Base-by-base conservation (phyloP, 2,329 filamentous ascomycete genomes). In the Epichloe gansuensis region DNA sequence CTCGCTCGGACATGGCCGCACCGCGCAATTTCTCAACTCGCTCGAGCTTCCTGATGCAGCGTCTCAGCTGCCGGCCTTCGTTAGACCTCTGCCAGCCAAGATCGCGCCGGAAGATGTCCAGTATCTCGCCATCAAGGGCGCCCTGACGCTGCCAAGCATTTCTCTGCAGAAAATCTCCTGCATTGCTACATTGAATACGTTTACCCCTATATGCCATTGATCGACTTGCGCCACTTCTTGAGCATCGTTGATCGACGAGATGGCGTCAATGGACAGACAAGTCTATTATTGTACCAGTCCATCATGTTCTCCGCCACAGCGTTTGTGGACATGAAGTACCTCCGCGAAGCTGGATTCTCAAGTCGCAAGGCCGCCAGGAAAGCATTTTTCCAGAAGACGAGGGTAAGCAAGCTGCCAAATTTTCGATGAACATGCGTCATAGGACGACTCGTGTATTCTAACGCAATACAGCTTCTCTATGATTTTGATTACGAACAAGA, bases 401-500 rank as follows among this genome's bases (percentile, higher is more conserved):
- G 89, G 72, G 86, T 90, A 72, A 72, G 83, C 72, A 43, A 21
- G 17, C 12, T 5, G 3, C 21, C 6, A 2, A 5, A 17, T 13
- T n/a, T 25, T 45, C 5, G 6, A 17, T 17, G 28, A 31, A 12
- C 23, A 31, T 31, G 28, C 3, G 28, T 8, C 4, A 11, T 4
- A 4, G 8, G 28, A 31, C 28, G 9, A 3, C 28, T 9, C 28
- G 8, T 31, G 51, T 55, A 57, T 56, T 64, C 59, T 55, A 41
- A 56, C 39, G 3, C 4, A 11, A 4, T 39, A 34, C 60, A 89
- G 82, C 77, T 93, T 3, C 76, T 97, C 17, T 96, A 96, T 69
- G 91, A 96, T 65, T 94, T 95, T 59, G 91, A 97, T 67, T 95
- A 94, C 67, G 91, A 97, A 69, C 81, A 83, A 45, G 91, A 96